A percentile compares a stretch with the other conserved stretches of the same genome.
Conservation (phyloP, 2,329 filamentous ascomycete genomes). For the Talaromyces pinophilus region DNA sequence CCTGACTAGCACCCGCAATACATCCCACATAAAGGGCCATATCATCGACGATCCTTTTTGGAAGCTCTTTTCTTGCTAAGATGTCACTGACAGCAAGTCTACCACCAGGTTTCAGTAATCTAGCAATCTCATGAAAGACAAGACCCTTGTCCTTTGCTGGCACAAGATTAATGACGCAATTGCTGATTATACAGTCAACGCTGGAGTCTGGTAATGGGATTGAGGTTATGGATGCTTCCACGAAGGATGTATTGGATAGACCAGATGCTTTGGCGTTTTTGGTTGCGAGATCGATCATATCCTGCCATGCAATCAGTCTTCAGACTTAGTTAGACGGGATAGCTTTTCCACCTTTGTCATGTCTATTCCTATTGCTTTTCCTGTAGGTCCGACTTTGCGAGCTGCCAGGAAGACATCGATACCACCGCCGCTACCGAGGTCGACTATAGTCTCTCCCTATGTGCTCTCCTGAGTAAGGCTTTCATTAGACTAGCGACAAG, state of each 20-base stretch:
- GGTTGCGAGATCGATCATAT: constrained; percentile 57
- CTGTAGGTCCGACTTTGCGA: constrained; percentile 51
- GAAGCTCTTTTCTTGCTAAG: constrained; percentile 53
- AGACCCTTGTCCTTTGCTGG: constrained; percentile 54
- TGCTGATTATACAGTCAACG: constrained; percentile 62
- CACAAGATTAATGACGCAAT: constrained; percentile 65
- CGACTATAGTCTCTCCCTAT: constrained; percentile 59
- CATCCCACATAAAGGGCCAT: constrained; percentile 62
- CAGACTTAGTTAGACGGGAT: background rate
- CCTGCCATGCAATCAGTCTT: constrained; percentile 36
- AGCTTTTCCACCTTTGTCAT: constrained; percentile 55
- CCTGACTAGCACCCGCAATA: constrained; percentile 58
- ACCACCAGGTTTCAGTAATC: constrained; percentile 59
- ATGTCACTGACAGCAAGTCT: constrained; percentile 63
- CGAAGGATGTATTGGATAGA: constrained; percentile 53
- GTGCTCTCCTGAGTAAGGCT: background rate
- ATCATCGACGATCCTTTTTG: constrained; percentile 51
- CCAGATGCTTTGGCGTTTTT: constrained; percentile 45
- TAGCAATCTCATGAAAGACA: constrained; percentile 60
- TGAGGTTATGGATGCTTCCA: constrained; percentile 55
- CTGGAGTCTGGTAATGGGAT: constrained; percentile 48
- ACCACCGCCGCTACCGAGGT: constrained; percentile 60
- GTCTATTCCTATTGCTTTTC: constrained; percentile 59
- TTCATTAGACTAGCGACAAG: background rate
- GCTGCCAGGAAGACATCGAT: constrained; percentile 61